Conservation (phyloP, 768 basidiomycete genomes). For the Xerocomellus dryophilus region DNA sequence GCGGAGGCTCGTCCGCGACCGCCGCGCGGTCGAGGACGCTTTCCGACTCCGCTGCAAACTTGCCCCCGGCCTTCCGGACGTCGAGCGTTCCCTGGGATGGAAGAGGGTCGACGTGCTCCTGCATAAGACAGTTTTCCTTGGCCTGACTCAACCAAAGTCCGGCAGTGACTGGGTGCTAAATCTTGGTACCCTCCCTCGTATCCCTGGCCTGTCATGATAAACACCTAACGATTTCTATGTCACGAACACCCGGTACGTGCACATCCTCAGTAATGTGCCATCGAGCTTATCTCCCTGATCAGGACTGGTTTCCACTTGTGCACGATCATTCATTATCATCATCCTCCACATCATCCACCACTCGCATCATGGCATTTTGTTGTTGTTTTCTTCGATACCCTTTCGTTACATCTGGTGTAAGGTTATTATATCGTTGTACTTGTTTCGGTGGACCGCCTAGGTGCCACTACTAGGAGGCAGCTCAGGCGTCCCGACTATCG, state of each 20-base stretch:
- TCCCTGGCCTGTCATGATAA: slow-evolving; percentile 10
- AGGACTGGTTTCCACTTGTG: slow-evolving; percentile 25
- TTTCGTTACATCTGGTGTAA: slow-evolving; percentile 3
- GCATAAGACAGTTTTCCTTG: slow-evolving; percentile 53
- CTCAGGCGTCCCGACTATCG: neutral
- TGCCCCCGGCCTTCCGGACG: slow-evolving; percentile 38
- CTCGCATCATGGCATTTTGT: slow-evolving; percentile 16
- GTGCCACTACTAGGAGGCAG: slow-evolving; percentile 13
- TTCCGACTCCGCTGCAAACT: slow-evolving; percentile 49
- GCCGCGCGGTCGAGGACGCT: slow-evolving; percentile 36
- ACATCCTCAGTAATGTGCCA: neutral
- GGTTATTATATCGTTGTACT: slow-evolving; percentile 10
- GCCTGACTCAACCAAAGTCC: slow-evolving; percentile 40
- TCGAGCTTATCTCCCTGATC: neutral
- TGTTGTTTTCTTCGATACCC: slow-evolving; percentile 9
- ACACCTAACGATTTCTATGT: slow-evolving; percentile 4
- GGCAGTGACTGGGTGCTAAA: slow-evolving; percentile 38
- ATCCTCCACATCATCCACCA: slow-evolving; percentile 13
- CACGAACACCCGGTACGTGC: slow-evolving; percentile 17
- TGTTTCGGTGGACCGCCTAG: neutral
- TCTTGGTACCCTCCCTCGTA: slow-evolving; percentile 17
- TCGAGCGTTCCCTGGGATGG: slow-evolving; percentile 47
- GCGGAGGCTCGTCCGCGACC: slow-evolving; percentile 30
- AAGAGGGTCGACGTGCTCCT: slow-evolving; percentile 54
- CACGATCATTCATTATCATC: slow-evolving; percentile 21